Percentiles rank a stretch among this genome's conserved stretches.
phyloP scores from a whole-genome alignment of 176 grass and related monocot species.

The Triticum turgidum region DNA sequence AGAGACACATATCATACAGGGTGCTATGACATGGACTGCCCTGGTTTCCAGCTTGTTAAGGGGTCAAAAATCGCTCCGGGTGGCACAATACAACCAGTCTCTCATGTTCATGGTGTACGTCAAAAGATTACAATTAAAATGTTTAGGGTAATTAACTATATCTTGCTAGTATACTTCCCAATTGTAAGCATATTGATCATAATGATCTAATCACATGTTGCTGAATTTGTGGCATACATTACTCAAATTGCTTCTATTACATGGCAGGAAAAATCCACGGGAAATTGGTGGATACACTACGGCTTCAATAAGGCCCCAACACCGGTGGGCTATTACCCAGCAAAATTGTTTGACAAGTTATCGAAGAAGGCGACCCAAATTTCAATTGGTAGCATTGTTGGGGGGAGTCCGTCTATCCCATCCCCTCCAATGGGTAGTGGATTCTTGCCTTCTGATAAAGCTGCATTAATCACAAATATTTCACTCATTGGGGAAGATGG shows the following conservation, averaged over 20 bases:
- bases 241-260: not conserved
- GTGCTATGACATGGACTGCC: not conserved
- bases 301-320: not conserved
- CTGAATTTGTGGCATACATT: not conserved
- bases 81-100: not conserved
- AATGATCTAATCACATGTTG: not conserved
- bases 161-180: not conserved
- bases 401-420: not conserved
- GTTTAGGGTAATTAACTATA: constrained; percentile 4
- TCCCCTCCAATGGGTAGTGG: constrained; percentile 3
- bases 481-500: not conserved
- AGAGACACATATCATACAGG: not conserved
- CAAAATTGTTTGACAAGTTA: not conserved
- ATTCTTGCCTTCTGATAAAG: not conserved
- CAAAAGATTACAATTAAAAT: not conserved
- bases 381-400: not conserved
- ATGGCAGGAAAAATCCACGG: not conserved
- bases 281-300: constrained; percentile 1
- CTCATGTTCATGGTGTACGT: not conserved
- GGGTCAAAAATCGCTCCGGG: not conserved
- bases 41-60: not conserved
- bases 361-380: not conserved
- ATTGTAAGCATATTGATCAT: not conserved
- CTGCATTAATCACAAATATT: not conserved
- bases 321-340: not conserved